Evolutionary conservation across 495 filamentous ascomycete species (phyloP).

Genomic region (Xylaria curta): DNA sequence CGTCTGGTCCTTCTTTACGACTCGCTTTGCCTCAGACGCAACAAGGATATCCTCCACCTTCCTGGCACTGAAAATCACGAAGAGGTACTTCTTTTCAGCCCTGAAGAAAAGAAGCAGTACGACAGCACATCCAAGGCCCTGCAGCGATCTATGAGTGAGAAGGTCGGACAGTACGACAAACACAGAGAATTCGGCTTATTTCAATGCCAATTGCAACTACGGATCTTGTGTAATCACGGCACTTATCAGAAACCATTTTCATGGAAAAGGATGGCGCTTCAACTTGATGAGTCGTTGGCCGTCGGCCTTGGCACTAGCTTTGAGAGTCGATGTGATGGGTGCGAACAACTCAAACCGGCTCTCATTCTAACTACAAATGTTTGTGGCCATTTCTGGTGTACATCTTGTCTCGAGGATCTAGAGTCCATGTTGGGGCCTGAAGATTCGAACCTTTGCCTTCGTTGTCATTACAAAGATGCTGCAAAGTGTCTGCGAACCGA

Average conservation of each 20-base stretch:
- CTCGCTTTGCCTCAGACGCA: conserved; percentile 48
- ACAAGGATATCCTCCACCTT: conserved; percentile 48
- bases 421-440: not conserved
- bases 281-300: conserved; percentile 35
- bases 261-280: conserved; percentile 40
- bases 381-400: conserved; percentile 45
- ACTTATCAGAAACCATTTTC: conserved; percentile 49
- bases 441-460: not conserved
- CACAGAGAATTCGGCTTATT: conserved; percentile 45
- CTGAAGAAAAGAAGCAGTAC: conserved; percentile 44
- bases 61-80: conserved; percentile 34
- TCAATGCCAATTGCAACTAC: conserved; percentile 49
- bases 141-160: conserved; percentile 40
- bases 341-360: conserved; percentile 32
- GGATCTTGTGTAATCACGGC: conserved; percentile 56
- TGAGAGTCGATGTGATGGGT: conserved; percentile 36
- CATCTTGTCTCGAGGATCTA: conserved; percentile 37
- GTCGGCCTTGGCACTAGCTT: conserved; percentile 29
- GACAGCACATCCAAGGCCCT: conserved; percentile 39
- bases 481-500: conserved; percentile 6
- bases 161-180: conserved; percentile 35
- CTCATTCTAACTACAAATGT: conserved; percentile 31
- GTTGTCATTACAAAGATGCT: not conserved
- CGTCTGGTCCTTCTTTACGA: conserved; percentile 46
- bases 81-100: conserved; percentile 35